These are phyloP conservation scores for Mycena galopus DNA, from an alignment of 768 basidiomycete genomes.

Conservation along the genomic window DNA sequence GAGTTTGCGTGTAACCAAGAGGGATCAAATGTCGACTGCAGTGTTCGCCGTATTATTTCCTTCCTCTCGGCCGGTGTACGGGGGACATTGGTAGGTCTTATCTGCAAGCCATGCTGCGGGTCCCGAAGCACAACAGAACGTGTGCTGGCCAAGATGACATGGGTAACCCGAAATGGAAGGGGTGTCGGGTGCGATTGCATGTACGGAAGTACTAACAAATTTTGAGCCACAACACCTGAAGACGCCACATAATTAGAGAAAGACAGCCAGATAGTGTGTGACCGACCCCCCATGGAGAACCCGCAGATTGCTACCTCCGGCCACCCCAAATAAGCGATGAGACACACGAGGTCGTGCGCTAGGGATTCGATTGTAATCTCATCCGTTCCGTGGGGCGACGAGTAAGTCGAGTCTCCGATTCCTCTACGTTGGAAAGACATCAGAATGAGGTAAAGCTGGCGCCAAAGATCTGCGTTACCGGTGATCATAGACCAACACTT, in stretches of 20 bases:
- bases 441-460: constrained; percentile 19
- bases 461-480: neutral
- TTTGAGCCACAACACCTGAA: constrained; percentile 41
- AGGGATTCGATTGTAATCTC: constrained; percentile 45
- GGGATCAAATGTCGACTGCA: constrained; percentile 26
- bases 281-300: constrained; percentile 47
- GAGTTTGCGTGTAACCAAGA: constrained; percentile 20
- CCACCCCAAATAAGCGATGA: constrained; percentile 42
- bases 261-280: neutral
- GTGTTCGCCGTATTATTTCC: constrained; percentile 12
- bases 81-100: constrained; percentile 20
- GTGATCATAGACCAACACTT: constrained; percentile 24
- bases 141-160: constrained; percentile 41
- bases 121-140: constrained; percentile 23
- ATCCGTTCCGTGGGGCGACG: constrained; percentile 33
- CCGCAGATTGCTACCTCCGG: constrained; percentile 43
- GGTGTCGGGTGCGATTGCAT: constrained; percentile 37
- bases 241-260: neutral
- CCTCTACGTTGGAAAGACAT: constrained; percentile 37
- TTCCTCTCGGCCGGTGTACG: constrained; percentile 20
- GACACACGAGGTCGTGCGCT: constrained; percentile 42
- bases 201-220: constrained; percentile 43
- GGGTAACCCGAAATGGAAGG: constrained; percentile 40
- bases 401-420: constrained; percentile 44
- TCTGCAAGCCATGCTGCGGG: constrained; percentile 20